Conservation (phyloP, 805 yeast genomes). For the Spathaspora girioi region DNA sequence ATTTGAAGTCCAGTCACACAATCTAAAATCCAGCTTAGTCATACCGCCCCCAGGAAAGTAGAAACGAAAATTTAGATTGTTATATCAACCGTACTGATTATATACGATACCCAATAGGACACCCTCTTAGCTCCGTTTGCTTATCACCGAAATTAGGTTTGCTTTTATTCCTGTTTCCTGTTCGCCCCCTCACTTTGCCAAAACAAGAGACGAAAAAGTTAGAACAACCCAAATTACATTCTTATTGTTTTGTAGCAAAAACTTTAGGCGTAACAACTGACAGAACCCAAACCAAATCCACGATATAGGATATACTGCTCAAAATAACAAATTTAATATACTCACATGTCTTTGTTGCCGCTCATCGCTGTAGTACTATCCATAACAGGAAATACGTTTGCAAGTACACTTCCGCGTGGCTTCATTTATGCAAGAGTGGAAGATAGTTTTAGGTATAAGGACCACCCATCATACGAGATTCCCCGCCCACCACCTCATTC, state of each 20-base stretch:
- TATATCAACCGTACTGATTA: not conserved
- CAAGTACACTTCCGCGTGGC: not conserved
- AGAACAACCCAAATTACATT: not conserved
- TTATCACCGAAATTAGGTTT: not conserved
- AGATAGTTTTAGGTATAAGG: not conserved
- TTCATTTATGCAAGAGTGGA: not conserved
- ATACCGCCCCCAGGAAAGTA: not conserved
- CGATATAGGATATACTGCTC: too few relatives aligned
- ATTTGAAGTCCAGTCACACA: not conserved
- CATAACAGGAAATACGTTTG: not conserved
- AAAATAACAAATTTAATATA: not conserved
- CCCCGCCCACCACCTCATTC: not conserved
- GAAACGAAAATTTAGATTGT: not conserved
- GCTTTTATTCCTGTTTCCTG: too few relatives aligned
- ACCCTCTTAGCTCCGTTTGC: not conserved
- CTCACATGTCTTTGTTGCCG: not conserved
- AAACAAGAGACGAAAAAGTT: not conserved
- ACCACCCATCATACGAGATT: not conserved
- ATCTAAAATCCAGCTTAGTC: not conserved
- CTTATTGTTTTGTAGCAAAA: not conserved
- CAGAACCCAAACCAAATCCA: not conserved
- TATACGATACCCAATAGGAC: not conserved
- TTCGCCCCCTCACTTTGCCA: not conserved
- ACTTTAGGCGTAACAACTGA: not conserved
- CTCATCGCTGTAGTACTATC: not conserved